Evolutionary conservation across 345 rosid species (phyloP).

Genomic region (Conringia planisiliqua): DNA sequence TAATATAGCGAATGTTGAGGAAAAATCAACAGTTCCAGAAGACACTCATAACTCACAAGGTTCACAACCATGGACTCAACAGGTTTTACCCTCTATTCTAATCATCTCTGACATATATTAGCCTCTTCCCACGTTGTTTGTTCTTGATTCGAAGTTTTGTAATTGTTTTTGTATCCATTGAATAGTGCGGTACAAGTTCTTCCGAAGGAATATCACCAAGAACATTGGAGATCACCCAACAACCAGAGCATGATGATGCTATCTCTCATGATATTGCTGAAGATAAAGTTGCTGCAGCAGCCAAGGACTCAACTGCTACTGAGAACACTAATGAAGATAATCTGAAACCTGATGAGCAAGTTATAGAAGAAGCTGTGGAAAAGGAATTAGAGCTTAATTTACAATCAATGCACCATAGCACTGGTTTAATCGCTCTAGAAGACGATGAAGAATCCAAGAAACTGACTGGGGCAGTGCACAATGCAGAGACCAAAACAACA

Average conservation of each 20-base stretch:
- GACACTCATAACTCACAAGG: neutral
- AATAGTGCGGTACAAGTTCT: neutral
- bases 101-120: neutral
- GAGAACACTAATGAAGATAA: neutral
- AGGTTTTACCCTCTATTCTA: conserved; percentile 17
- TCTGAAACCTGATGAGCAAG: neutral
- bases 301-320: neutral
- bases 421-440: neutral
- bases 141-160: neutral
- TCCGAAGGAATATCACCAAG: conserved; percentile 3
- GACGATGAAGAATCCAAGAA: conserved; percentile 5
- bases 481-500: neutral
- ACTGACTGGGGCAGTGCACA: neutral
- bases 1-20: neutral
- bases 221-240: neutral
- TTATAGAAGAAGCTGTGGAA: neutral
- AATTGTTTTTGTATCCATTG: neutral
- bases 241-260: conserved; percentile 4
- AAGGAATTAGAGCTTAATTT: neutral
- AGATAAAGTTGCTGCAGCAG: neutral
- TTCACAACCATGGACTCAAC: conserved; percentile 13
- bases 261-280: neutral
- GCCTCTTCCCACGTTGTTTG: neutral
- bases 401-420: conserved; percentile 6
- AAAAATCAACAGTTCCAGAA: conserved; percentile 3